phyloP scores from a whole-genome alignment of 306 rosid species.

The Dalbergia cochinchinensis region DNA sequence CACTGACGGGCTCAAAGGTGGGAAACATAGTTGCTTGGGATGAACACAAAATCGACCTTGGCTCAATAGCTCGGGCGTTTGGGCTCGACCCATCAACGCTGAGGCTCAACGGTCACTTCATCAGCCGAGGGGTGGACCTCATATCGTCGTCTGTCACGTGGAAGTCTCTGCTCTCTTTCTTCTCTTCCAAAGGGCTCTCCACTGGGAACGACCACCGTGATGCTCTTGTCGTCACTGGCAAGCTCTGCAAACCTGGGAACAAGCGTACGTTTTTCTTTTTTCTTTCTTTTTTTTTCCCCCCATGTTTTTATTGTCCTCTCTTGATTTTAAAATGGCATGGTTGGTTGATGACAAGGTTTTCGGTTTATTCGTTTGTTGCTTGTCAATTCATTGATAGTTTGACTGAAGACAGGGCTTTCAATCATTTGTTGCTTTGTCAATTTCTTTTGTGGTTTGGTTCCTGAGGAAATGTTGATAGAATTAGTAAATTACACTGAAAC shows the following conservation, averaged over 20 bases:
- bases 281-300: neutral
- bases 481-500: neutral
- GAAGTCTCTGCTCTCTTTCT: constrained; percentile 80
- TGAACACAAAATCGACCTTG: constrained; percentile 71
- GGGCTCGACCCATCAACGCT: constrained; percentile 76
- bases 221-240: constrained; percentile 70
- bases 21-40: constrained; percentile 47
- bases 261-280: constrained; percentile 57
- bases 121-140: constrained; percentile 72
- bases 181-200: constrained; percentile 68
- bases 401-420: neutral
- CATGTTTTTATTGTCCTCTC: no score
- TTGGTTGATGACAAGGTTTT: neutral
- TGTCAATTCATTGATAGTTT: no score
- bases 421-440: no score
- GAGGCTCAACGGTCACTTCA: constrained; percentile 78
- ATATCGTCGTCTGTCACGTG: constrained; percentile 78
- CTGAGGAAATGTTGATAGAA: constrained; percentile 4
- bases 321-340: neutral
- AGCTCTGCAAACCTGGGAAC: constrained; percentile 58
- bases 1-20: constrained; percentile 57
- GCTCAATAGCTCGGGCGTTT: constrained; percentile 65
- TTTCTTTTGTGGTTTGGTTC: neutral
- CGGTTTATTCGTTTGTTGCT: neutral
- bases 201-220: constrained; percentile 52